Evolutionary conservation across 176 grass and related monocot species (phyloP), one percentile per base, ranked within the genome.

Genomic region (Oryza glaberrima): DNA sequence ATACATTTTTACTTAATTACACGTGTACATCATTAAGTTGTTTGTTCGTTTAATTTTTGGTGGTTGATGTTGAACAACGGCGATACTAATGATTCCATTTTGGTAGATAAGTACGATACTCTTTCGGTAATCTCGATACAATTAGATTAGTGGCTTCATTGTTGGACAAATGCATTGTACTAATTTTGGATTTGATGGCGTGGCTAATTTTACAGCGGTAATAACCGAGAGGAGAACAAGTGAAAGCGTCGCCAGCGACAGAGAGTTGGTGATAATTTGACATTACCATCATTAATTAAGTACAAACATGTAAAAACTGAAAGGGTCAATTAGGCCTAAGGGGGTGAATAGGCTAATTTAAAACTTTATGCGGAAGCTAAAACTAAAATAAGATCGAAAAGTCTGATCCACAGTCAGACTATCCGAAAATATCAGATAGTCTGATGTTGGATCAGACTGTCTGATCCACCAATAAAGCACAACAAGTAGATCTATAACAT

Each of bases 41-140:
- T n/a, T 58, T 3, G 19, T 58, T 58, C 3, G 19, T 58, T n/a
- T 56, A 38, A 0, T 49, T 22, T 19, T 43, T 69, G 44, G 44
- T 12, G 20, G 9, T 30, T 30, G 19, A 9, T 26, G 40, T 22
- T 30, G 17, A 76, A 30, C 1, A 68, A 26, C 35, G 26, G 56
- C 35, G 49, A 34, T 51, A 3, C 4, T 60, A 28, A 36, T 36
- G 35, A 44, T 81, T 38, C 48, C 22, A 54, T 70, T 72, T 12
- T 82, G 54, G 19, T 46, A 82, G 69, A 72, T 45, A 25, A 63
- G 51, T 72, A 44, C 80, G 69, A 73, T 73, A 82, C 69, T 46
- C 69, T 16, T 41, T 63, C 36, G 80, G 23, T n/a, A 16, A 15
- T 6, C 80, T 73, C 80, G 19, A 70, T 36, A 38, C 4, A 40